Percentiles rank a stretch among this genome's conserved stretches.
These are phyloP conservation scores for Carex pumila DNA, from an alignment of 176 grass and related monocot species.

Conservation along the genomic window DNA sequence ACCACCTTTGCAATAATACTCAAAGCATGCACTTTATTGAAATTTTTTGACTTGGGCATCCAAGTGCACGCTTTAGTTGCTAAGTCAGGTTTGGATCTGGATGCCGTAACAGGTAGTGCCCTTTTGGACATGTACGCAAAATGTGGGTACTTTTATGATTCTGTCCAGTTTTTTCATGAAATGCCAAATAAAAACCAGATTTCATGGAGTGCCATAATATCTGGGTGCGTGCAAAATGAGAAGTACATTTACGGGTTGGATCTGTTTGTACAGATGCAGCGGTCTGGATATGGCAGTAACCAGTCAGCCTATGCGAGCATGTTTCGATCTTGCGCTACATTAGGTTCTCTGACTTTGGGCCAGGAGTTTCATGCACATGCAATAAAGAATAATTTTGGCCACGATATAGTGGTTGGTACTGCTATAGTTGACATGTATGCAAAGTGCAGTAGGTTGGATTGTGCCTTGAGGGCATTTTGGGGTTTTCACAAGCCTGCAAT, in stretches of 20 bases:
- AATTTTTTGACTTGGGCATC: constrained; percentile 35
- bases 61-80: constrained; percentile 44
- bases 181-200: constrained; percentile 76
- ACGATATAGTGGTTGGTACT: constrained; percentile 63
- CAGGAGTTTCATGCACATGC: constrained; percentile 69
- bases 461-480: constrained; percentile 59
- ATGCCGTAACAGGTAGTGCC: constrained; percentile 46
- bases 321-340: constrained; percentile 58
- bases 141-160: constrained; percentile 50
- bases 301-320: constrained; percentile 73
- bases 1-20: constrained; percentile 51
- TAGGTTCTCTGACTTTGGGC: constrained; percentile 31
- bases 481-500: constrained; percentile 41
- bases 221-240: constrained; percentile 57
- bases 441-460: constrained; percentile 49
- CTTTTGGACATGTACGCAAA: constrained; percentile 83
- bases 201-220: constrained; percentile 55
- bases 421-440: constrained; percentile 80
- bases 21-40: constrained; percentile 47
- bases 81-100: constrained; percentile 46
- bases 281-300: constrained; percentile 42
- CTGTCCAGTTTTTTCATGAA: constrained; percentile 44
- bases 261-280: constrained; percentile 72
- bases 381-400: constrained; percentile 58
- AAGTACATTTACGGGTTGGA: constrained; percentile 34